These are phyloP conservation scores for Cladosporium colombiae DNA, from an alignment of 2,329 filamentous ascomycete genomes.

Conservation along the genomic window DNA sequence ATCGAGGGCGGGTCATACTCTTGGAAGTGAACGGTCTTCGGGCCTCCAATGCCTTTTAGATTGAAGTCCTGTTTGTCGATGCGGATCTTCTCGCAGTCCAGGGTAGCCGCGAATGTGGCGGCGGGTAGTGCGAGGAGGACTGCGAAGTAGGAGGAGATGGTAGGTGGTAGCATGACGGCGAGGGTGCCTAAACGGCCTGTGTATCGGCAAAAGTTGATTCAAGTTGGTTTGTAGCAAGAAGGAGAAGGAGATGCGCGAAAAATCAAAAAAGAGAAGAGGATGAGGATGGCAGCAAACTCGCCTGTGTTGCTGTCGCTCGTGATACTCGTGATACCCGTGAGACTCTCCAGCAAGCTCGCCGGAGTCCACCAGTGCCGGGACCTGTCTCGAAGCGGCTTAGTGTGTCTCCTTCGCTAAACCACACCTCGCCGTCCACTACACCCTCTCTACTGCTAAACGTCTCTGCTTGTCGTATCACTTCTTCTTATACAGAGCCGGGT, in stretches of 20 bases:
- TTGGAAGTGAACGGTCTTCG: constrained; percentile 66
- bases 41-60: constrained; percentile 63
- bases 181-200: neutral
- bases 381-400: constrained; percentile 3
- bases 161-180: constrained; percentile 14
- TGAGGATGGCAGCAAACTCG: neutral
- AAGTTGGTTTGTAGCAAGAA: neutral
- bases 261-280: constrained; percentile 2
- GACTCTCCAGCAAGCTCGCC: constrained; percentile 1
- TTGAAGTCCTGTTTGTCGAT: constrained; percentile 64
- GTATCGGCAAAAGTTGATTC: neutral
- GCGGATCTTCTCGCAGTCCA: constrained; percentile 64
- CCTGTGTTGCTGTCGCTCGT: constrained; percentile 10
- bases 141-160: constrained; percentile 27
- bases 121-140: constrained; percentile 35
- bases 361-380: constrained; percentile 5
- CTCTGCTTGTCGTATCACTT: neutral
- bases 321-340: constrained; percentile 19
- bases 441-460: neutral
- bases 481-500: neutral
- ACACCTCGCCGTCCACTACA: neutral
- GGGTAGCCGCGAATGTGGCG: constrained; percentile 47
- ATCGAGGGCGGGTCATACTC: constrained; percentile 51
- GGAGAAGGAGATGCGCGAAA: constrained; percentile 9
- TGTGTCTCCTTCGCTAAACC: neutral